Conservation (phyloP, 495 filamentous ascomycete genomes). For the Aspergillus cavernicola region DNA sequence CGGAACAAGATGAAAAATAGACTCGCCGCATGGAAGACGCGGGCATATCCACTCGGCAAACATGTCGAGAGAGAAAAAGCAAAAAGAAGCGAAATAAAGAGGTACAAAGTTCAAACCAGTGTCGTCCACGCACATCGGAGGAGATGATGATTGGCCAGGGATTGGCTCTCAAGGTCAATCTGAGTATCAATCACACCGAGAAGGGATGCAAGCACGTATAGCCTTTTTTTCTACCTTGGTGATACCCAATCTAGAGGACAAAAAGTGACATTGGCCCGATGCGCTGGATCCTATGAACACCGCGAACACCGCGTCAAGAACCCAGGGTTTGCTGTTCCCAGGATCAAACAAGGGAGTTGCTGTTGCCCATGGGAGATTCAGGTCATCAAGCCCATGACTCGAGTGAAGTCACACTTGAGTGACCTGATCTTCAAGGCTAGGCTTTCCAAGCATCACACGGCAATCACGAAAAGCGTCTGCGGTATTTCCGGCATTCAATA, state of each 20-base stretch:
- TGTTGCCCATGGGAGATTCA: background rate
- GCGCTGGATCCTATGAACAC: constrained; percentile 7
- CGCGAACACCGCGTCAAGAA: background rate
- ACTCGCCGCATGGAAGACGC: constrained; percentile 20
- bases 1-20: constrained; percentile 13
- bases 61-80: constrained; percentile 3
- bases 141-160: constrained; percentile 11
- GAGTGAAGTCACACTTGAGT: constrained; percentile 1
- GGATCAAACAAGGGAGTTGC: background rate
- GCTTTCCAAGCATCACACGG: constrained; percentile 1
- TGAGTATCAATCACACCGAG: background rate
- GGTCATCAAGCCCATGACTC: background rate
- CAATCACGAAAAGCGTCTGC: background rate
- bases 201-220: background rate
- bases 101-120: constrained; percentile 10
- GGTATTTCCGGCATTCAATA: background rate
- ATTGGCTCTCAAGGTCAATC: background rate
- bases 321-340: background rate
- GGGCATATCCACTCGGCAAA: constrained; percentile 17
- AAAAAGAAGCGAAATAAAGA: constrained; percentile 12
- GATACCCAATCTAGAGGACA: constrained; percentile 7
- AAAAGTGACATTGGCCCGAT: constrained; percentile 1
- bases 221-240: background rate
- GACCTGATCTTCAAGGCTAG: constrained; percentile 8
- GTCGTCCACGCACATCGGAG: constrained; percentile 9